Evolutionary conservation across 352 stramenopile species (phyloP).

Genomic region (Phytophthora macrochlamydospora): DNA sequence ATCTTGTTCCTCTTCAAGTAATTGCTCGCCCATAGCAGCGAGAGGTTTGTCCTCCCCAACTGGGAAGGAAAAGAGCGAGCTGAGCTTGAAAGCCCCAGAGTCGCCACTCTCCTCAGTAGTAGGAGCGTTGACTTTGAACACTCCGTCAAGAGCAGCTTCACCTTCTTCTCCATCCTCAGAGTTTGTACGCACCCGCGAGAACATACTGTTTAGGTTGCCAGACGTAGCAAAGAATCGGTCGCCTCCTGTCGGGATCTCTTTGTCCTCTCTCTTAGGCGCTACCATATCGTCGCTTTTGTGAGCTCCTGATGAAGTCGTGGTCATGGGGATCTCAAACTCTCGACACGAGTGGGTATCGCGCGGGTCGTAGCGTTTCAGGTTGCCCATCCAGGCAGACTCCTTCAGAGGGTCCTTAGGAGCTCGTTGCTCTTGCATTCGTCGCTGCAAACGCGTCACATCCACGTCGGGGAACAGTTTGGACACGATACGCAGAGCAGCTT

Average conservation of each 20-base stretch:
- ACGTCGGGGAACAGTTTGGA: constrained; percentile 69
- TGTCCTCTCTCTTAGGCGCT: constrained; percentile 37
- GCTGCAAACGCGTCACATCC: constrained; percentile 67
- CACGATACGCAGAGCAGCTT: constrained; percentile 57
- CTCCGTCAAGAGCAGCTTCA: constrained; percentile 76
- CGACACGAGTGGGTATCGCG: constrained; percentile 38
- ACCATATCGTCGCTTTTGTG: constrained; percentile 23
- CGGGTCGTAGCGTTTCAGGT: constrained; percentile 73
- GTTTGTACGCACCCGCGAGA: constrained; percentile 81
- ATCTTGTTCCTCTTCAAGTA: constrained; percentile 54
- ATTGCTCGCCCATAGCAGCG: constrained; percentile 48
- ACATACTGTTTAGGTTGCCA: constrained; percentile 61
- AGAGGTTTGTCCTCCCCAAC: constrained; percentile 55
- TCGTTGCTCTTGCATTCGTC: constrained; percentile 44
- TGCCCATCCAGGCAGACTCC: constrained; percentile 83
- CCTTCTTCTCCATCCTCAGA: constrained; percentile 77
- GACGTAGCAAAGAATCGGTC: constrained; percentile 78
- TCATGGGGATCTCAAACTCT: constrained; percentile 58
- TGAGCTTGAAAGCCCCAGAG: constrained; percentile 63
- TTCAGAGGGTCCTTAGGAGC: constrained; percentile 66
- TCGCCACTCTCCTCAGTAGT: constrained; percentile 8
- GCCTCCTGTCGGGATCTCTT: constrained; percentile 56
- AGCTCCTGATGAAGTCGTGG: constrained; percentile 21
- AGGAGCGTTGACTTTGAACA: constrained; percentile 41
- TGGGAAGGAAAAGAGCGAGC: constrained; percentile 69